Conservation (phyloP, 176 grass and related monocot genomes). For the Rhynchospora pubera region DNA sequence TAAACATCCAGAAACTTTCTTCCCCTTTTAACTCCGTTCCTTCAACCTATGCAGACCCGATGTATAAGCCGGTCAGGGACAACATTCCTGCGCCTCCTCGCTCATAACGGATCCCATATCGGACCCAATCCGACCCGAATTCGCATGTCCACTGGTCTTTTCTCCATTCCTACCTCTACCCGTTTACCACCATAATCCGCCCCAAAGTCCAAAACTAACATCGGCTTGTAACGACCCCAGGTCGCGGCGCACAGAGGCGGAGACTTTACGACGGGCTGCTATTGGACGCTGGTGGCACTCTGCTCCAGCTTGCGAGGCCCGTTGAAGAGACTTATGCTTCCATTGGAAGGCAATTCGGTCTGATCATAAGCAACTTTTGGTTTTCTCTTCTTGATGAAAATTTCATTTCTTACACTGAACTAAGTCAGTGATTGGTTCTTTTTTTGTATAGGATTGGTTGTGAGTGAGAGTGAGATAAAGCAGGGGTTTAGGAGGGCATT, state of each 20-base stretch:
- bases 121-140: not conserved
- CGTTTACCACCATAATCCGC: not conserved
- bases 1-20: not conserved
- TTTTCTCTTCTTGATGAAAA: not conserved
- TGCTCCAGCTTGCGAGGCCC: constrained; percentile 61
- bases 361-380: not conserved
- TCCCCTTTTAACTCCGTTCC: not conserved
- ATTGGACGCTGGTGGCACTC: constrained; percentile 70
- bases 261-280: constrained; percentile 53
- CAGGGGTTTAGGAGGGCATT: constrained; percentile 81
- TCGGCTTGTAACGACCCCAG: constrained; percentile 4
- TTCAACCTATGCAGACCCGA: not conserved
- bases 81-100: not conserved
- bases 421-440: not conserved
- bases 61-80: not conserved
- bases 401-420: not conserved
- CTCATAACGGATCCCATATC: not conserved
- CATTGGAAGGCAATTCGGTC: constrained; percentile 69
- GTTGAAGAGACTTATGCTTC: constrained; percentile 62
- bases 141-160: constrained; percentile 3
- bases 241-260: not conserved
- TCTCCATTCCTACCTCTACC: not conserved
- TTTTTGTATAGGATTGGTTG: constrained; percentile 35
- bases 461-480: constrained; percentile 41
- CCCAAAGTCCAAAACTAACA: not conserved